Conservation (phyloP, 2,329 filamentous ascomycete genomes). For the Didymella sp. region DNA sequence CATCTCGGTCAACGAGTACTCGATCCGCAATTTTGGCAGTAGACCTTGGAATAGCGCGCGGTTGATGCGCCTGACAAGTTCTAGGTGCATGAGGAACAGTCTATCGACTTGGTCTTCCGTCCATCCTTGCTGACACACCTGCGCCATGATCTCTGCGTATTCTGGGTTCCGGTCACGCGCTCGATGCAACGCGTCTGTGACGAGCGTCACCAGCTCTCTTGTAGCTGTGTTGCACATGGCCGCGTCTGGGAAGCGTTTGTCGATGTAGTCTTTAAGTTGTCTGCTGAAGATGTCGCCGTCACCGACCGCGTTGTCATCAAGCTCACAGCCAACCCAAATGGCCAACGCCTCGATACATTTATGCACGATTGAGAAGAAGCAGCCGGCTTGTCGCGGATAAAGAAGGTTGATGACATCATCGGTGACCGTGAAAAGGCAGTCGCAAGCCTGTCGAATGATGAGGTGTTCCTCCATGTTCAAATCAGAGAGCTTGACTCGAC, state of each 20-base stretch:
- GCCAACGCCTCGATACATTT: not conserved
- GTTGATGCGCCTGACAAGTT: not conserved
- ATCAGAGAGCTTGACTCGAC: not conserved
- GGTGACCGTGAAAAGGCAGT: not conserved
- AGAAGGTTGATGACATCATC: not conserved
- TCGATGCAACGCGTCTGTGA: not conserved
- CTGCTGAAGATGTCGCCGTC: not conserved
- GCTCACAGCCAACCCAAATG: not conserved
- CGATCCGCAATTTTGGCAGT: not conserved
- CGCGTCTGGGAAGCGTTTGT: not conserved
- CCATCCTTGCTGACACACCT: not conserved
- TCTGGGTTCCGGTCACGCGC: not conserved
- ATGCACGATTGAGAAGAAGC: not conserved
- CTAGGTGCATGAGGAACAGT: not conserved
- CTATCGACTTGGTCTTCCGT: not conserved
- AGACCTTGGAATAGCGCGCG: not conserved
- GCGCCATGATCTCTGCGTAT: not conserved
- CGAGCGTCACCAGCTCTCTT: not conserved
- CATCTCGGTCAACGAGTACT: constrained; percentile 3
- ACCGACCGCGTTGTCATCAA: not conserved
- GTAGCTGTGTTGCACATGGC: not conserved
- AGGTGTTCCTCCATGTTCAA: not conserved
- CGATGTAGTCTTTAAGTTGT: not conserved
- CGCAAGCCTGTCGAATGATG: not conserved
- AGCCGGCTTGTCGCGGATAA: not conserved